phyloP scores from a whole-genome alignment of 2,329 filamentous ascomycete species.

The Cladobotryum protrusum region DNA sequence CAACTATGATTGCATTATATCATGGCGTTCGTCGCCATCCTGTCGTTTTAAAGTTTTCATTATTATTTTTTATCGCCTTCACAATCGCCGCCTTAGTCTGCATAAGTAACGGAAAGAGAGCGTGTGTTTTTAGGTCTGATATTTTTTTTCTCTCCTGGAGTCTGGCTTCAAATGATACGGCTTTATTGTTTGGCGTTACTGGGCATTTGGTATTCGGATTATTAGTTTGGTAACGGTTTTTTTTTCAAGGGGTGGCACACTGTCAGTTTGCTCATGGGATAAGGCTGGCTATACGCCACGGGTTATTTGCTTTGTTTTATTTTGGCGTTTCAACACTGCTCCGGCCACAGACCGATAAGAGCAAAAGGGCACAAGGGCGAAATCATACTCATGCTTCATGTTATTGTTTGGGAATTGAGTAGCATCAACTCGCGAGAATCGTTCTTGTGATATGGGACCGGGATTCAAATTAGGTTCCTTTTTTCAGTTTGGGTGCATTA shows the following conservation, averaged over 20 bases:
- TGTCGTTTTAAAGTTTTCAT: no score
- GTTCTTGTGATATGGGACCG: neutral
- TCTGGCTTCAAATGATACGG: constrained; percentile 6
- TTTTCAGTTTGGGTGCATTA: neutral
- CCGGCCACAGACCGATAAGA: constrained; percentile 11
- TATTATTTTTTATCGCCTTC: neutral
- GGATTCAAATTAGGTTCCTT: neutral
- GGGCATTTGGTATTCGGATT: constrained; percentile 8
- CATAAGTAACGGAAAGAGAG: constrained; percentile 4
- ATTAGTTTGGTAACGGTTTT: neutral
- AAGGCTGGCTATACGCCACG: neutral
- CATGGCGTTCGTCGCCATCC: neutral
- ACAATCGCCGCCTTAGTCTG: constrained; percentile 1
- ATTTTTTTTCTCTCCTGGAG: constrained; percentile 4
- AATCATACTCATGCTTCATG: neutral
- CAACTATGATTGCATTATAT: neutral
- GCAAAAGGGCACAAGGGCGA: constrained; percentile 1
- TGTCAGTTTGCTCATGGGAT: constrained; percentile 5
- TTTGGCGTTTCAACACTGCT: constrained; percentile 4
- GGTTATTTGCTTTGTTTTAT: neutral
- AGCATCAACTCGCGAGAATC: neutral
- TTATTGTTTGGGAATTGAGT: neutral
- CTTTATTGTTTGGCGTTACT: constrained; percentile 5
- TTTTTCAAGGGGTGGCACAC: neutral
- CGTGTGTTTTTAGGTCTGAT: neutral